Evolutionary conservation across 805 yeast species (phyloP).

Genomic region (Kluyveromyces lactis): DNA sequence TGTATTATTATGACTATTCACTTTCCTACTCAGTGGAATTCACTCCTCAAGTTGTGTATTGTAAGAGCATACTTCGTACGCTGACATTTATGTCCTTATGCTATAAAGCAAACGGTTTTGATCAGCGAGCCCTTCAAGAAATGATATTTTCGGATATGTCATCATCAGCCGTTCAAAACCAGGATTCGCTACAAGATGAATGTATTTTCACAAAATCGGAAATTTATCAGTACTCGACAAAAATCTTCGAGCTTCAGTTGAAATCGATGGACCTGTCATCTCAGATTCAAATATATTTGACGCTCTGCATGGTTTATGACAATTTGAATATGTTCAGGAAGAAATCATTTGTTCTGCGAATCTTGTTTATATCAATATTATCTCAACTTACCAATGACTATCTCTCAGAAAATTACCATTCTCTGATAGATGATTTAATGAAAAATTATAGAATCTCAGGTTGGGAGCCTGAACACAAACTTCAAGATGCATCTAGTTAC

Average conservation of each 20-base stretch:
- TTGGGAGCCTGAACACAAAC: slow-evolving; percentile 27
- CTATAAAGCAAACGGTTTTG: slow-evolving; percentile 42
- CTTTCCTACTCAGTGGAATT: slow-evolving; percentile 56
- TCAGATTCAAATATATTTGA: slow-evolving; percentile 55
- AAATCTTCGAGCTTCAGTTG: slow-evolving; percentile 38
- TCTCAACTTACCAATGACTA: slow-evolving; percentile 28
- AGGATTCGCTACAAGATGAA: neutral
- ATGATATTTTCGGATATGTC: slow-evolving; percentile 36
- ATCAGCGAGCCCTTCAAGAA: slow-evolving; percentile 33
- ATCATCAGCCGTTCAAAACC: neutral
- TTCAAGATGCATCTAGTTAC: slow-evolving; percentile 22
- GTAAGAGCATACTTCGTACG: slow-evolving; percentile 61
- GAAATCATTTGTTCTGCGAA: slow-evolving; percentile 57
- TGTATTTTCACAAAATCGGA: slow-evolving; percentile 30
- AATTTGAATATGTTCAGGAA: slow-evolving; percentile 58
- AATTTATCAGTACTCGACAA: slow-evolving; percentile 42
- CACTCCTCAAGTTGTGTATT: slow-evolving; percentile 74
- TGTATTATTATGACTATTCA: slow-evolving; percentile 43
- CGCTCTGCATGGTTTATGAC: slow-evolving; percentile 57
- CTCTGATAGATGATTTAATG: slow-evolving; percentile 42
- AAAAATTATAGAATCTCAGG: slow-evolving; percentile 45
- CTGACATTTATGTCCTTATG: slow-evolving; percentile 51
- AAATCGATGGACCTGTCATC: slow-evolving; percentile 38
- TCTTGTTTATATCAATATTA: slow-evolving; percentile 46
- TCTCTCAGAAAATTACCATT: slow-evolving; percentile 26